A percentile compares a stretch with the other conserved stretches of the same genome.
Evolutionary conservation across 148 eudicot genomes (phyloP).

Genomic region (Suaeda aralocaspica): DNA sequence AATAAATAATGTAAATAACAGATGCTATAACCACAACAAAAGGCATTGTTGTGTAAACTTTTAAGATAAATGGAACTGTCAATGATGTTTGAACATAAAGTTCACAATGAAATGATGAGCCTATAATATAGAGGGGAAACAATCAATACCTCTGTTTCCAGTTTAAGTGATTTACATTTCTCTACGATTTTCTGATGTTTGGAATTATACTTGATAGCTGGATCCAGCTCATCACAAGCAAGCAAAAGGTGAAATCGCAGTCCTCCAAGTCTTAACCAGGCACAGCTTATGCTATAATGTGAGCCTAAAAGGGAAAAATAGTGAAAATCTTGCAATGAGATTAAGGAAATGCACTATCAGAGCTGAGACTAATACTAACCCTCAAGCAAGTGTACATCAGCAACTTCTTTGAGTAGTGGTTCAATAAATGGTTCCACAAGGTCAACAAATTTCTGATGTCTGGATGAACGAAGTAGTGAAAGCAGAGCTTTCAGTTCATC

Average conservation of each 20-base stretch:
- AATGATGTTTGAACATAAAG: not conserved
- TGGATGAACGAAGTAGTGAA: conserved; percentile 58
- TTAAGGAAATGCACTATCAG: not conserved
- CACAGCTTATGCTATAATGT: conserved; percentile 39
- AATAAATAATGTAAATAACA: too few species aligned
- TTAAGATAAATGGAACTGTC: not conserved
- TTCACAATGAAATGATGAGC: not conserved
- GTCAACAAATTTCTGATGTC: conserved; percentile 52
- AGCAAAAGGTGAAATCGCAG: conserved; percentile 73
- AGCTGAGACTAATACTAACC: conserved; percentile 30
- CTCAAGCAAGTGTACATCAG: conserved; percentile 31
- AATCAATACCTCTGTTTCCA: conserved; percentile 70
- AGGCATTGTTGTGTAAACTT: not conserved
- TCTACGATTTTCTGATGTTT: conserved; percentile 54
- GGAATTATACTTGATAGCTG: conserved; percentile 62
- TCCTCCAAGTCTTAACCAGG: conserved; percentile 73
- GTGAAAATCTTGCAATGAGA: not conserved
- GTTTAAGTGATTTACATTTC: conserved; percentile 64
- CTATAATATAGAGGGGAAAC: not conserved
- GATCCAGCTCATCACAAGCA: conserved; percentile 79
- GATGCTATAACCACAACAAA: not conserved
- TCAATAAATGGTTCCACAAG: conserved; percentile 44
- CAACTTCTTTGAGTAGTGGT: conserved; percentile 60
- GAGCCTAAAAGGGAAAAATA: conserved; percentile 22
- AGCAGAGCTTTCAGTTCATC: conserved; percentile 35